Evolutionary conservation across 495 filamentous ascomycete species (phyloP), one percentile per base, ranked within the genome.

Genomic region (Xylona heveae): DNA sequence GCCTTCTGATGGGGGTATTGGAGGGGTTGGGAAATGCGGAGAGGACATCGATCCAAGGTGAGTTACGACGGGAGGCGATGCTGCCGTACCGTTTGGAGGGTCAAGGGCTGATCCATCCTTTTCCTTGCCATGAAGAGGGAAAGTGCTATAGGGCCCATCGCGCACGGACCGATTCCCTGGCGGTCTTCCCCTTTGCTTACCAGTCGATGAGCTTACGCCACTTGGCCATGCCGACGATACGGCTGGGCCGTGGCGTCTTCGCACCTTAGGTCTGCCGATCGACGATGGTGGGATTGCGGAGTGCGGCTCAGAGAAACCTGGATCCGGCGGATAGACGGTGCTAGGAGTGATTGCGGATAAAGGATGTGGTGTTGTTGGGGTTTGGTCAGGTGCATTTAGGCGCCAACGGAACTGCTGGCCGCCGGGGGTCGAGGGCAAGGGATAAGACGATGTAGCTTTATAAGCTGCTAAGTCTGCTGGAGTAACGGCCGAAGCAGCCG

Each of bases 171-270:
- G 69, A 47, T 77, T 80, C 38, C 70, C 81, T 2, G 85, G 83
- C 33, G 88, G 88, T 36, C 88, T 58, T 6, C 88, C 88, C 27
- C 88, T 59, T 10, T 80, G 52, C 37, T 88, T 91, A 3, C 81
- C 80, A 6, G 60, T 68, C 2, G 69, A 54, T 15, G 68, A 59
- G 19, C 65, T 63, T 3, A 65, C 69, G 27, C 64, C 71, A 33
- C 66, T 77, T 13, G 78, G 68, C 88, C 88, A 97, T 8, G 88
- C 88, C 16, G 85, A 93, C 5, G 88, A 97, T 1, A 97, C 84
- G 1, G 78, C 81, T 0, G 88, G 83, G 0, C 85, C 85, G 46
- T 93, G 82, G n/a, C 82, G 68, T 30, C 79, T 59, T 17, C 72
- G 62, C 7, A 64, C 46, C 24, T 70, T 64, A n/a, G 52, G 37